Percentiles rank a stretch among this genome's conserved stretches.
These are phyloP conservation scores for Sclerotinia subarctica DNA, from an alignment of 2,329 filamentous ascomycete species.

Conservation along the genomic window DNA sequence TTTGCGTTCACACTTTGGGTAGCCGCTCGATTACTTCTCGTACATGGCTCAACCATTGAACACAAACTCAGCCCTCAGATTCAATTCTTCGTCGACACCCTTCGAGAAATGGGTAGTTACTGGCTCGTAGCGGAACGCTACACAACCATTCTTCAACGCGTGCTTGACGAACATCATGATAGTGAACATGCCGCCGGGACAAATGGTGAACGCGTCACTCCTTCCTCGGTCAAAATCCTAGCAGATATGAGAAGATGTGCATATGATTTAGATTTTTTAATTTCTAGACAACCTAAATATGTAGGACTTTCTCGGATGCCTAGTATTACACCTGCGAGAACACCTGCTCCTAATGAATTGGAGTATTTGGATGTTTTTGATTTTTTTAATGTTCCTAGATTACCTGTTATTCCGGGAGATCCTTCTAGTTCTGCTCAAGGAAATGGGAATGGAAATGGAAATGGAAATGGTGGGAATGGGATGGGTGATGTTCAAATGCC, in stretches of 20 bases:
- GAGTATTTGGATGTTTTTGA: conserved; percentile 93
- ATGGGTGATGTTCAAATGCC: conserved; percentile 36
- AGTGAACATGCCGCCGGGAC: conserved; percentile 59
- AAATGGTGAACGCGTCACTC: conserved; percentile 70
- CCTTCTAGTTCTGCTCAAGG: conserved; percentile 2
- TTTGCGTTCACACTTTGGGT: conserved; percentile 95
- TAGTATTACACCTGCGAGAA: conserved; percentile 59
- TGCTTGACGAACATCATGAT: conserved; percentile 81
- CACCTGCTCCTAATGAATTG: conserved; percentile 75
- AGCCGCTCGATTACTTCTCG: conserved; percentile 78
- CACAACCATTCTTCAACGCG: conserved; percentile 72
- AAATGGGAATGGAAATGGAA: conserved; percentile 21
- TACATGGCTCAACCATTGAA: conserved; percentile 87
- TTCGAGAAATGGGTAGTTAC: conserved; percentile 75
- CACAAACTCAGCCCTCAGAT: conserved; percentile 79
- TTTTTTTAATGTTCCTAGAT: conserved; percentile 85
- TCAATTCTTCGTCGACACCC: conserved; percentile 74
- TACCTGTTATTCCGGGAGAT: conserved; percentile 49
- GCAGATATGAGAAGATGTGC: conserved; percentile 90
- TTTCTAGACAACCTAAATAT: conserved; percentile 63
- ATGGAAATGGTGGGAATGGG: conserved; percentile 24
- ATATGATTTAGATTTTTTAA: conserved; percentile 86
- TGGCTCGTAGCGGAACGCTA: conserved; percentile 87
- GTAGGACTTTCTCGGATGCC: conserved; percentile 45
- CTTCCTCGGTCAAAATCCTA: conserved; percentile 79